Base-by-base conservation (phyloP, 1,284 basidiomycete species). In the Leccinum angustisporum region DNA sequence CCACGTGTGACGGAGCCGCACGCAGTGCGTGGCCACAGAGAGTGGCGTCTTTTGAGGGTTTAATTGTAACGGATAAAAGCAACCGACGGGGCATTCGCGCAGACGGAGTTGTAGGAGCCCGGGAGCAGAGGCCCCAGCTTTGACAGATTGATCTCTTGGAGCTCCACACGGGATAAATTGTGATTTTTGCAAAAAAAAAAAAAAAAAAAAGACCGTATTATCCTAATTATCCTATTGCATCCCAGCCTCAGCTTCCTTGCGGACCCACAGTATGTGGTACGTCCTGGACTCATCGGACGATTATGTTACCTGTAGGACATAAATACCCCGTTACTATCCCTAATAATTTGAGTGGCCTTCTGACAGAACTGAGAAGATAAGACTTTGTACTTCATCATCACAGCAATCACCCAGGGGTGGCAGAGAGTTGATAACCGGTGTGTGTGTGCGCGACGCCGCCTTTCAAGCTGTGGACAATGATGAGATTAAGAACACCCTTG, bases 41-140 rank as follows among this genome's bases (percentile, higher is more conserved):
- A 25, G 13, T 25, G 13, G 33, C 33, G 40, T 8, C 38, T 61
- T 65, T 61, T 60, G 64, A 21, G 18, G 61, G 58, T 60, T 64
- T 60, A 46, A 61, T 59, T 59, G 58, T 2, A 11, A 59, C 38
- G 60, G 36, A 53, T 18, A 46, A 34, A 9, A 46, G 34, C 25
- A 9, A 21, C 48, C 40, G n/a, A 40, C 9, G 1, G 18, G 16
- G 40, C 40, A 11, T 46, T 16, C 1, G 18, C 18, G n/a, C n/a
- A 46, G 16, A 18, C 40, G n/a, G 34, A 34, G 0, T 13, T 10
- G n/a, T 43, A 8, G 1, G 33, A 4, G 33, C 3, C 25, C 3
- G 25, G 25, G 25, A 4, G 10, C 33, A 33, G 31, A 25, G 7
- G 31, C 3, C 33, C 5, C 33, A 34, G 11, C 33, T 11, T 34